phyloP scores from a whole-genome alignment of 2,329 filamentous ascomycete species.

The Fonsecaea multimorphosa region DNA sequence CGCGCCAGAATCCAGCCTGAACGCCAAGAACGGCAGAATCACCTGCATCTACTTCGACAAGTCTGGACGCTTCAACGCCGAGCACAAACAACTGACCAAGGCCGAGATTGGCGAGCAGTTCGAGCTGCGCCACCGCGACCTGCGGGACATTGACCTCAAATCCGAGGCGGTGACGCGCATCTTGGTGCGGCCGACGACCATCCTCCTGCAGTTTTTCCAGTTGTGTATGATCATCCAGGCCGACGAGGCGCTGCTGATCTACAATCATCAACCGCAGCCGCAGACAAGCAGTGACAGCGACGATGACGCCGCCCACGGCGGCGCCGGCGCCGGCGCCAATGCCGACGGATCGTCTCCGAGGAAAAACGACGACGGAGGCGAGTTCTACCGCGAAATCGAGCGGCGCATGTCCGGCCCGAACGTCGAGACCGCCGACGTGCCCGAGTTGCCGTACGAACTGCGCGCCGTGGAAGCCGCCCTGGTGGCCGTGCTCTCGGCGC shows the following conservation, averaged over 20 bases:
- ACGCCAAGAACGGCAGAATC: conserved; percentile 21
- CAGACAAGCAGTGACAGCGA: conserved; percentile 26
- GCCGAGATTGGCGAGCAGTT: conserved; percentile 31
- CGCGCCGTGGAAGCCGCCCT: conserved; percentile 47
- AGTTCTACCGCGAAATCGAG: conserved; percentile 41
- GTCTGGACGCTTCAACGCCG: conserved; percentile 12
- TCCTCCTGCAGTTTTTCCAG: conserved; percentile 47
- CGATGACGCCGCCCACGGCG: conserved; percentile 33
- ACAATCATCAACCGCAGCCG: no score
- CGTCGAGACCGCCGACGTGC: conserved; percentile 33
- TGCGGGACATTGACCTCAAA: conserved; percentile 45
- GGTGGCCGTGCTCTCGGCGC: conserved; percentile 44
- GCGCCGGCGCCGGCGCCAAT: no score
- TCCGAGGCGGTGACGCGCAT: conserved; percentile 46
- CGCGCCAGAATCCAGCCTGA: not conserved
- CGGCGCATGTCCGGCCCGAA: conserved; percentile 36
- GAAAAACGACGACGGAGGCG: not conserved
- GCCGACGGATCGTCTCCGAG: no score
- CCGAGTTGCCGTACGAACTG: conserved; percentile 44
- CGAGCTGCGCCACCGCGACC: conserved; percentile 42
- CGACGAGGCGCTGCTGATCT: conserved; percentile 43
- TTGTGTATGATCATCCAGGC: conserved; percentile 46
- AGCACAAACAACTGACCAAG: conserved; percentile 29
- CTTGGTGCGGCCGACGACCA: conserved; percentile 43
- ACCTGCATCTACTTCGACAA: conserved; percentile 30